Percentiles rank a stretch among this genome's conserved stretches.
Conservation (phyloP, 495 filamentous ascomycete species). For the Cercophora scortea region DNA sequence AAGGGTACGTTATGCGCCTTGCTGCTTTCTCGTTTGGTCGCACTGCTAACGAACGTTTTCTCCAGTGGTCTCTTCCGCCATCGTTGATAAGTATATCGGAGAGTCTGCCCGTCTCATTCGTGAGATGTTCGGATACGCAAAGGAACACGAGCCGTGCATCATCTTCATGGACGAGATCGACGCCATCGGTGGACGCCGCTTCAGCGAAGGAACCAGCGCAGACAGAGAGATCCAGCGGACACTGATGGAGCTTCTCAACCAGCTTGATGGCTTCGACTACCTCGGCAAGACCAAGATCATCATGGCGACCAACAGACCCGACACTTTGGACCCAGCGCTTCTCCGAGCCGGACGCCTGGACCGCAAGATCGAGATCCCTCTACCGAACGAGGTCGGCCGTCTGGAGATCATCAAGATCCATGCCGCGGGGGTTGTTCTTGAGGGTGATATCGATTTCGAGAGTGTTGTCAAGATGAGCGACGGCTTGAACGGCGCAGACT, state of each 20-base stretch:
- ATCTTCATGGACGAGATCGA: slow-evolving; percentile 99
- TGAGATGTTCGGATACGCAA: slow-evolving; percentile 99
- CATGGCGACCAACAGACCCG: slow-evolving; percentile 98
- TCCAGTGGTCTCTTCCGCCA: slow-evolving; percentile 95
- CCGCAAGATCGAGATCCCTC: slow-evolving; percentile 96
- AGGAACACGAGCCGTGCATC: slow-evolving; percentile 99
- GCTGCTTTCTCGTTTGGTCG: too few relatives aligned
- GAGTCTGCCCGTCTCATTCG: slow-evolving; percentile 95
- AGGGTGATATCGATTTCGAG: slow-evolving; percentile 98
- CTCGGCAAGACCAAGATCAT: slow-evolving; percentile 99
- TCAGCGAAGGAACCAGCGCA: slow-evolving; percentile 96
- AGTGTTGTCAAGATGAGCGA: slow-evolving; percentile 99
- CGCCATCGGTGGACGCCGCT: slow-evolving; percentile 93
- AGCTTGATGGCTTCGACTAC: slow-evolving; percentile 98
- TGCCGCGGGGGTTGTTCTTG: slow-evolving; percentile 71
- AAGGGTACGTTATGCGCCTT: slow-evolving; percentile 56
- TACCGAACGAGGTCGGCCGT: slow-evolving; percentile 97
- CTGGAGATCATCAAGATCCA: slow-evolving; percentile 99
- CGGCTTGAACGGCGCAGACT: slow-evolving; percentile 92
- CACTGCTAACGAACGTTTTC: too few relatives aligned
- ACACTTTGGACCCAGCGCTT: slow-evolving; percentile 93
- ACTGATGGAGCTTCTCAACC: slow-evolving; percentile 97
- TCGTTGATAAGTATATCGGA: slow-evolving; percentile 99
- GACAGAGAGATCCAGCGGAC: slow-evolving; percentile 99
- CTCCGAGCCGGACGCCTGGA: slow-evolving; percentile 91